These are phyloP conservation scores for Neofusicoccum sp. DNA, from an alignment of 2,329 filamentous ascomycete genomes.

Conservation along the genomic window DNA sequence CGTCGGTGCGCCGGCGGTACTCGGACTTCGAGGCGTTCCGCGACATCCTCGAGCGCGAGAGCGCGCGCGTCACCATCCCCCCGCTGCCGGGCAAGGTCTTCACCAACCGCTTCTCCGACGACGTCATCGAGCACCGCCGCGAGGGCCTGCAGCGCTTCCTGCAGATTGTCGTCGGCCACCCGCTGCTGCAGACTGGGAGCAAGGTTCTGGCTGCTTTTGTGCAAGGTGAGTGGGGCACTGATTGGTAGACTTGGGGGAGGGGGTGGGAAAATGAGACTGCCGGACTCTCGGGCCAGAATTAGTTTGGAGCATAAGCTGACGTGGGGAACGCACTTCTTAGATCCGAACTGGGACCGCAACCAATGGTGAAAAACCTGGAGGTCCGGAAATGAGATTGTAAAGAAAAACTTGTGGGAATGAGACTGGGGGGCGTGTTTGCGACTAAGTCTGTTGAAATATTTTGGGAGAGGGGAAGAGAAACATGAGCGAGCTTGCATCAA, in stretches of 20 bases:
- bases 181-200: constrained; percentile 93
- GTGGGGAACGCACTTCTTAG: neutral
- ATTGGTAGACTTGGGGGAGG: constrained; percentile 6
- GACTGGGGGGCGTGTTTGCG: neutral
- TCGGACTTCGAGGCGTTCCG: constrained; percentile 99
- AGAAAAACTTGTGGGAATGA: neutral
- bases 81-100: constrained; percentile 97
- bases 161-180: constrained; percentile 96
- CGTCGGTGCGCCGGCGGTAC: constrained; percentile 87
- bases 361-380: constrained; percentile 14
- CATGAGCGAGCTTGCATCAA: constrained; percentile 18
- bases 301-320: neutral
- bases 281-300: neutral
- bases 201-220: constrained; percentile 96
- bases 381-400: constrained; percentile 6
- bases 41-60: constrained; percentile 95
- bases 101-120: constrained; percentile 96
- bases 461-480: neutral
- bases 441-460: neutral
- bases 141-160: constrained; percentile 93
- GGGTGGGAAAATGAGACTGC: neutral
- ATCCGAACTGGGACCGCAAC: constrained; percentile 23
- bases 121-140: constrained; percentile 92
- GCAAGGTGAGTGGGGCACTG: constrained; percentile 66
- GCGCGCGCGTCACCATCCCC: constrained; percentile 90